phyloP scores from a whole-genome alignment of 331 rosid genomes.

The Rosa hybrid region DNA sequence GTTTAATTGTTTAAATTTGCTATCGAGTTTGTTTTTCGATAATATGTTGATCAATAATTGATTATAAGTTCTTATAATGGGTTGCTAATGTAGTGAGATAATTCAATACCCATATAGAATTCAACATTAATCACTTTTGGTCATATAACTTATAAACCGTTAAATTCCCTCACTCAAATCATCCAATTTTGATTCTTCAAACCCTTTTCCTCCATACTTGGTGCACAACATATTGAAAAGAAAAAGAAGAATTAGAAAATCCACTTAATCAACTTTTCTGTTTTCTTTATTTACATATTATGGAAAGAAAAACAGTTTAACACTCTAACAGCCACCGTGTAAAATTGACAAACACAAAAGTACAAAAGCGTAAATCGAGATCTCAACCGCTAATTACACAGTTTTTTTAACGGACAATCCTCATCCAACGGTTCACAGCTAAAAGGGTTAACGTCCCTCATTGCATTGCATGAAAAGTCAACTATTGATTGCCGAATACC shows the following conservation, averaged over 20 bases:
- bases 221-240: background rate
- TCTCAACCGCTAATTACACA: background rate
- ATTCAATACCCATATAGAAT: too few species aligned
- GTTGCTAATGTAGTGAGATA: too few species aligned
- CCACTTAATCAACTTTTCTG: background rate
- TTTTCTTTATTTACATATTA: background rate
- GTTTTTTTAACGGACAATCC: background rate
- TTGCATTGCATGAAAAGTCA: background rate
- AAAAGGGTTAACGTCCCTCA: background rate
- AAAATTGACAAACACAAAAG: background rate
- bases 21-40: too few species aligned
- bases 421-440: background rate
- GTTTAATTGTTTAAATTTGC: too few species aligned
- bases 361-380: background rate
- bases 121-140: background rate
- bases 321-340: too few species aligned
- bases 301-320: background rate
- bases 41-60: too few species aligned
- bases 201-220: background rate
- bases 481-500: background rate
- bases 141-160: background rate
- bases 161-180: background rate
- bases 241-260: background rate
- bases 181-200: background rate
- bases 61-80: too few species aligned